Conservation (phyloP, 2,329 filamentous ascomycete genomes). For the Fusarium sp. region DNA sequence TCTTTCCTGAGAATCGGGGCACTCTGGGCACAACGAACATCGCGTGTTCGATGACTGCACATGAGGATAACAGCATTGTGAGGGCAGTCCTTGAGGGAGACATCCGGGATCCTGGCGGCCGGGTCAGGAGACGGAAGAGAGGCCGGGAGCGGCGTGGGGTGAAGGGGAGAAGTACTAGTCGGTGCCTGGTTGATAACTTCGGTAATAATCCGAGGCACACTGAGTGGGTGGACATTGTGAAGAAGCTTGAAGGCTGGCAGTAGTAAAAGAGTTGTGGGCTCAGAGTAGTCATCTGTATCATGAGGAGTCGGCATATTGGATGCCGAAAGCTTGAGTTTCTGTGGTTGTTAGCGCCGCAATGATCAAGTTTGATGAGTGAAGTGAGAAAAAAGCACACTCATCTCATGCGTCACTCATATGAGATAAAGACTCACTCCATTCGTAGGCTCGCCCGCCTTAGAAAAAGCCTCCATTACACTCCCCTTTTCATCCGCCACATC, state of each 20-base stretch:
- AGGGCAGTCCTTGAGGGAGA: slow-evolving; percentile 69
- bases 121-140: slow-evolving; percentile 48
- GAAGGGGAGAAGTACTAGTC: slow-evolving; percentile 77
- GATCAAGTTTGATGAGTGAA: neutral
- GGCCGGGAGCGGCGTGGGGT: slow-evolving; percentile 53
- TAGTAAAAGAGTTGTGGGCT: slow-evolving; percentile 83
- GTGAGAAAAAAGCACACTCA: neutral
- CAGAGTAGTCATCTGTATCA: slow-evolving; percentile 69
- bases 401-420: neutral
- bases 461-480: slow-evolving; percentile 83
- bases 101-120: slow-evolving; percentile 46
- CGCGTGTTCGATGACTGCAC: slow-evolving; percentile 94
- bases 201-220: slow-evolving; percentile 77
- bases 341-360: slow-evolving; percentile 12
- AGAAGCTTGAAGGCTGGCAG: slow-evolving; percentile 87
- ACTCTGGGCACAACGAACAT: slow-evolving; percentile 93
- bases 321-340: slow-evolving; percentile 91
- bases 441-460: slow-evolving; percentile 65
- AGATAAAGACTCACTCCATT: slow-evolving; percentile 71
- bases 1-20: slow-evolving; percentile 90
- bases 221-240: slow-evolving; percentile 82
- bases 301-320: slow-evolving; percentile 88
- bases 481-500: slow-evolving; percentile 90
- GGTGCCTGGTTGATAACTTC: slow-evolving; percentile 77
- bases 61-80: slow-evolving; percentile 90